Percentiles rank a stretch among this genome's conserved stretches.
phyloP scores from a whole-genome alignment of 1,284 basidiomycete species.

The Blastosporella zonata region DNA sequence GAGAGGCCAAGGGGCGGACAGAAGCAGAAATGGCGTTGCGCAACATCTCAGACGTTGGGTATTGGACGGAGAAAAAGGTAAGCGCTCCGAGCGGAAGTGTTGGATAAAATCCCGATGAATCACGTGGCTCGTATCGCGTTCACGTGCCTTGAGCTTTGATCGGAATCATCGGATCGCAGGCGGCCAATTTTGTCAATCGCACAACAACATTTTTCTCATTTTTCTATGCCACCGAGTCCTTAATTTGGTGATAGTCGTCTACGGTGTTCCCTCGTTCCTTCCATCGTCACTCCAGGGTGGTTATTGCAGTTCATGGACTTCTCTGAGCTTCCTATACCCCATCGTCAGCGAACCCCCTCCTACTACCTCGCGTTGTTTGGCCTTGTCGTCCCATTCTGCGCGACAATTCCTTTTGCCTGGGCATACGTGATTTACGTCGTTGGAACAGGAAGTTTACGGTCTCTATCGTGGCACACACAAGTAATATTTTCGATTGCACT shows the following conservation, averaged over 20 bases:
- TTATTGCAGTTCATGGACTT: conserved; percentile 26
- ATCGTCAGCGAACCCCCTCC: conserved; percentile 39
- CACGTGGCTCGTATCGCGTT: conserved; percentile 14
- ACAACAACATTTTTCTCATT: neutral
- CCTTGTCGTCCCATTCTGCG: conserved; percentile 70
- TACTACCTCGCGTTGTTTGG: conserved; percentile 60
- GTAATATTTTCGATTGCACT: conserved; percentile 47
- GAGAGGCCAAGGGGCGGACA: conserved; percentile 49
- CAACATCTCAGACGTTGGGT: conserved; percentile 50
- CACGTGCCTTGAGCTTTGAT: conserved; percentile 9
- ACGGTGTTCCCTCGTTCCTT: neutral
- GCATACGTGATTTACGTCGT: conserved; percentile 57
- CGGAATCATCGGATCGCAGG: neutral
- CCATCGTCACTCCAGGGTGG: neutral
- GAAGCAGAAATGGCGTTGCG: conserved; percentile 61
- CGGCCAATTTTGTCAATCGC: neutral
- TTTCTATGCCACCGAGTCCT: neutral
- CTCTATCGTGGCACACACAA: conserved; percentile 36
- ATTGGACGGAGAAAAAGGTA: conserved; percentile 20
- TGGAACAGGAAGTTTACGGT: conserved; percentile 41
- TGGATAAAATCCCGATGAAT: conserved; percentile 9
- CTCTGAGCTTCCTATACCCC: conserved; percentile 37
- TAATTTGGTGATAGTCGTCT: neutral
- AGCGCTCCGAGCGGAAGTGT: conserved; percentile 12
- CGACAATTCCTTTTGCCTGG: conserved; percentile 70